A percentile compares a stretch with the other conserved stretches of the same genome.
phyloP scores from a whole-genome alignment of 2,329 filamentous ascomycete genomes.

The Teratosphaeria pseudoeucalypti region DNA sequence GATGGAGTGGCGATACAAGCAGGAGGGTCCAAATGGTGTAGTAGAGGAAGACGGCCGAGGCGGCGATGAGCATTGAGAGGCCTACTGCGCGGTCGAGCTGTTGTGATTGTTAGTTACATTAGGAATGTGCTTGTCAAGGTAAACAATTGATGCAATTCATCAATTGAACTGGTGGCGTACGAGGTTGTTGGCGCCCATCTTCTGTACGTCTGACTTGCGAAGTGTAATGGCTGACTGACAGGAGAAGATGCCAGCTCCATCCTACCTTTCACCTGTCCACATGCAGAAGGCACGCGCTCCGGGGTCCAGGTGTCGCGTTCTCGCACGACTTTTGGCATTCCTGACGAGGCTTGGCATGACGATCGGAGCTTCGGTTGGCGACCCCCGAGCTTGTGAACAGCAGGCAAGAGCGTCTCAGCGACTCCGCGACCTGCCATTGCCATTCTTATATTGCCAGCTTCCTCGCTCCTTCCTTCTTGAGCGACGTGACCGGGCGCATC shows the following conservation, averaged over 20 bases:
- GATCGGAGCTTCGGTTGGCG: neutral
- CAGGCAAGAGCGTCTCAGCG: neutral
- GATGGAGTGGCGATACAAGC: conserved; percentile 56
- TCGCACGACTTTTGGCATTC: neutral
- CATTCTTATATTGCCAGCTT: neutral
- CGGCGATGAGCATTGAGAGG: conserved; percentile 64
- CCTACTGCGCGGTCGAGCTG: conserved; percentile 86
- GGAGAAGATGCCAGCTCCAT: neutral
- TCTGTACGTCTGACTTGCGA: neutral
- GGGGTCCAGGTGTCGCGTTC: neutral
- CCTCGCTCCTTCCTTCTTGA: neutral
- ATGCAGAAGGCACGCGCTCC: neutral
- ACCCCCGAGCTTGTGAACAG: neutral
- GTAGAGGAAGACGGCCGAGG: conserved; percentile 69
- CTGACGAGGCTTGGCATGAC: neutral
- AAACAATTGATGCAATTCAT: neutral
- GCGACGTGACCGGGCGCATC: neutral
- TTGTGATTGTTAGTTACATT: neutral
- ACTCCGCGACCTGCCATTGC: neutral
- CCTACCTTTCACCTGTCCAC: neutral
- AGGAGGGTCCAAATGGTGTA: conserved; percentile 96
- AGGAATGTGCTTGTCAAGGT: neutral
- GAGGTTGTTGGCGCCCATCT: conserved; percentile 13
- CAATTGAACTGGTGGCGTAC: conserved; percentile 3
- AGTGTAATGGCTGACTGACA: neutral